Conservation (phyloP, 2,329 filamentous ascomycete genomes). For the Fonsecaea pugnacius region DNA sequence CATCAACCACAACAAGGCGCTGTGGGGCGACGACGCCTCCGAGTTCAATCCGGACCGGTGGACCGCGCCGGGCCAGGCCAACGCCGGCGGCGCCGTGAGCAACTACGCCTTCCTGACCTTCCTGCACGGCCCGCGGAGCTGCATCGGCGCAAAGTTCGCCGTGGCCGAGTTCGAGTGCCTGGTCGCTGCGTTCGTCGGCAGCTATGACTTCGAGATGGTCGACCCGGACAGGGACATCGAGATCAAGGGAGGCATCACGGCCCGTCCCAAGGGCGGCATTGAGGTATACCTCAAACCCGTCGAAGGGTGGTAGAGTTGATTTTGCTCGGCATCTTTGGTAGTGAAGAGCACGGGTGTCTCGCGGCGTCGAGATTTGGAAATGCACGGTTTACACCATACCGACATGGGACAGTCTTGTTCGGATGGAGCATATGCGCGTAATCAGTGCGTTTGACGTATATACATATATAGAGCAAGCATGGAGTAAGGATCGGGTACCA, state of each 20-base stretch:
- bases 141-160: constrained; percentile 52
- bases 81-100: constrained; percentile 69
- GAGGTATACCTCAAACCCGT: constrained; percentile 68
- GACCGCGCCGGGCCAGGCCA: constrained; percentile 58
- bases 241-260: constrained; percentile 72
- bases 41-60: constrained; percentile 81
- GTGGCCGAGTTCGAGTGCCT: constrained; percentile 84
- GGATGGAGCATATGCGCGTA: not conserved
- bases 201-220: constrained; percentile 70
- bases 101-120: constrained; percentile 79
- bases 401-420: too few relatives aligned
- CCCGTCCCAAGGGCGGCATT: constrained; percentile 73
- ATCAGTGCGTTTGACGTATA: not conserved
- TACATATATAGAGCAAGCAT: too few relatives aligned
- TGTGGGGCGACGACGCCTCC: constrained; percentile 78
- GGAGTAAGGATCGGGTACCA: not conserved
- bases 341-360: too few relatives aligned
- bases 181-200: constrained; percentile 74
- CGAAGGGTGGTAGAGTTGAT: constrained; percentile 63
- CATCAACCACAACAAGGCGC: constrained; percentile 67
- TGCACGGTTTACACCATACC: too few relatives aligned
- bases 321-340: too few relatives aligned
- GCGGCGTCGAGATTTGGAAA: too few relatives aligned
- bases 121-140: constrained; percentile 63
- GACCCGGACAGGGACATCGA: constrained; percentile 64